These are phyloP conservation scores for Podospora pseudocomata DNA, from an alignment of 495 filamentous ascomycete genomes.

Conservation along the genomic window DNA sequence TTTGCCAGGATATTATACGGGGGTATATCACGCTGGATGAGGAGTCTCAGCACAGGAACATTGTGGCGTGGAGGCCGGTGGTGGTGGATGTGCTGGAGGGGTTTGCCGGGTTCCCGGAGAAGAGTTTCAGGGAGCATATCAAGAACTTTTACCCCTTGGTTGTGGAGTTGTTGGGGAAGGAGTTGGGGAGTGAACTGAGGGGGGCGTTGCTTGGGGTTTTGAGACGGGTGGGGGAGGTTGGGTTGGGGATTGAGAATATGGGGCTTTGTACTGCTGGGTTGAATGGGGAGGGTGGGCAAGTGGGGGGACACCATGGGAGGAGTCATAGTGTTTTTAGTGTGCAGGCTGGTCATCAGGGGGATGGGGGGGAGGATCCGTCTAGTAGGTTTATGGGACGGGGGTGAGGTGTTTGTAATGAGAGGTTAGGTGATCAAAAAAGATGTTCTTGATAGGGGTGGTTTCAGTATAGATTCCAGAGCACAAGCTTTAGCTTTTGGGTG, in stretches of 20 bases:
- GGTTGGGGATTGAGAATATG: constrained; percentile 61
- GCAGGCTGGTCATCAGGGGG: constrained; percentile 10
- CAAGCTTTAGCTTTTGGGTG: background rate
- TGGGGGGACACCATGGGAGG: constrained; percentile 27
- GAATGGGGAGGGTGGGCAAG: constrained; percentile 9
- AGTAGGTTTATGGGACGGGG: constrained; percentile 24
- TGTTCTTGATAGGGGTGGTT: too few relatives aligned
- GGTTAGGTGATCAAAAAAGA: background rate
- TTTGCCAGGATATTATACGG: constrained; percentile 88
- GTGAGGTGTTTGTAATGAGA: background rate
- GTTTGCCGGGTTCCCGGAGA: constrained; percentile 80
- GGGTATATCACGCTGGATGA: constrained; percentile 82
- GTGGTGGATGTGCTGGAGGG: constrained; percentile 98
- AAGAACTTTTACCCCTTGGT: constrained; percentile 79
- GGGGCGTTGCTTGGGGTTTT: constrained; percentile 70
- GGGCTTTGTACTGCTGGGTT: constrained; percentile 2
- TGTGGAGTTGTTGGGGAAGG: constrained; percentile 78
- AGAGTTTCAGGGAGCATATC: constrained; percentile 76
- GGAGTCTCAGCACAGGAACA: constrained; percentile 92
- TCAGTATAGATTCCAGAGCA: background rate
- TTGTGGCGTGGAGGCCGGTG: constrained; percentile 92
- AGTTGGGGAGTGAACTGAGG: constrained; percentile 74
- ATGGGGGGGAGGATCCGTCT: constrained; percentile 26
- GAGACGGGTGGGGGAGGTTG: constrained; percentile 76
- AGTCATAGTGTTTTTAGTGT: constrained; percentile 31